Percentiles rank a stretch among this genome's conserved stretches.
Conservation (phyloP, 257 asterid species). For the Solanum megistacrolobum region DNA sequence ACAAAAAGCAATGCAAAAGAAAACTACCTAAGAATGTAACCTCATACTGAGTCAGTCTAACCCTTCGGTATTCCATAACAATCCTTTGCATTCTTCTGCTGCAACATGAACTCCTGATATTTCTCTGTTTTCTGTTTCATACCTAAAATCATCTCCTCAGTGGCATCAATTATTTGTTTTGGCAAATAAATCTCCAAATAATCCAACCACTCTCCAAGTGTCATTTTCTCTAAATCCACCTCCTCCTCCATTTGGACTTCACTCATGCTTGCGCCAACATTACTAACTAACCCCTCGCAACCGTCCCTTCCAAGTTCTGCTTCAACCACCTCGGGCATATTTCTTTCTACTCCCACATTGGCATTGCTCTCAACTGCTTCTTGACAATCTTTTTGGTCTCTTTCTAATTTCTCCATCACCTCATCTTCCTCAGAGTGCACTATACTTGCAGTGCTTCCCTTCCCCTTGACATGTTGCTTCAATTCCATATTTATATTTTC, state of each 20-base stretch:
- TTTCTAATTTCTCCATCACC: slow-evolving; percentile 20
- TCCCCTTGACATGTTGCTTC: background rate
- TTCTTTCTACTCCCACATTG: slow-evolving; percentile 2
- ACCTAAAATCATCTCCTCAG: slow-evolving; percentile 51
- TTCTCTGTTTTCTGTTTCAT: slow-evolving; percentile 52
- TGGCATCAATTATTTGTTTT: slow-evolving; percentile 44
- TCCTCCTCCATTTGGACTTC: background rate
- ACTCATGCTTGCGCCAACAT: slow-evolving; percentile 17
- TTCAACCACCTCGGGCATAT: background rate
- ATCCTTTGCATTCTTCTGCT: slow-evolving; percentile 29
- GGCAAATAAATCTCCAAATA: slow-evolving; percentile 43
- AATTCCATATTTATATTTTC: background rate
- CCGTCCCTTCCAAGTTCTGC: background rate
- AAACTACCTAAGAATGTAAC: background rate
- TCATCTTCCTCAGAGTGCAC: background rate
- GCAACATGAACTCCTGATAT: slow-evolving; percentile 41
- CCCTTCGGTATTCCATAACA: background rate
- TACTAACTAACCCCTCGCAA: slow-evolving; percentile 14
- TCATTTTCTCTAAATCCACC: slow-evolving; percentile 51
- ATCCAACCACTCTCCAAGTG: slow-evolving; percentile 59
- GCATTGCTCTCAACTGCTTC: background rate
- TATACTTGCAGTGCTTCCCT: background rate
- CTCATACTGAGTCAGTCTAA: background rate
- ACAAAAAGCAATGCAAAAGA: background rate
- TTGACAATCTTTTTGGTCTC: slow-evolving; percentile 11